A percentile compares a stretch with the other conserved stretches of the same genome.
Conservation (phyloP, 2,329 filamentous ascomycete genomes). For the Pseudopithomyces chartarum region DNA sequence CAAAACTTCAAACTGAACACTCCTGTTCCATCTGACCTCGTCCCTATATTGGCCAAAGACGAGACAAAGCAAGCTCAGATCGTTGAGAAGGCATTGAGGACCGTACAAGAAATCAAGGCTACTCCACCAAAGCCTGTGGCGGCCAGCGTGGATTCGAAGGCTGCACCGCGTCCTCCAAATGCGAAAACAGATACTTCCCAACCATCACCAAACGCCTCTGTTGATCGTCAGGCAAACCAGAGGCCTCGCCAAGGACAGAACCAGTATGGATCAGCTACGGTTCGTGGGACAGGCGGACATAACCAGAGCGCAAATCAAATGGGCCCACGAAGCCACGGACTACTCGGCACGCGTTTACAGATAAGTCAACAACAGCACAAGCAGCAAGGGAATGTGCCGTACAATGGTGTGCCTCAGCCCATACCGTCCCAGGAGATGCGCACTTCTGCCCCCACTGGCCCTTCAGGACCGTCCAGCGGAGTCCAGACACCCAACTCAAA, state of each 20-base stretch:
- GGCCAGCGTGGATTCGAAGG: constrained; percentile 40
- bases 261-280: constrained; percentile 51
- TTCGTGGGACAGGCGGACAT: constrained; percentile 46
- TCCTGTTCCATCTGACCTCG: constrained; percentile 86
- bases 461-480: constrained; percentile 58
- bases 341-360: constrained; percentile 57
- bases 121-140: constrained; percentile 50
- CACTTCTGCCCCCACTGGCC: constrained; percentile 75
- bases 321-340: constrained; percentile 48
- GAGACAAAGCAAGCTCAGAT: constrained; percentile 93
- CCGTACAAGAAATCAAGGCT: constrained; percentile 63
- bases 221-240: constrained; percentile 55
- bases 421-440: constrained; percentile 69
- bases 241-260: constrained; percentile 48
- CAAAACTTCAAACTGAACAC: constrained; percentile 92
- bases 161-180: constrained; percentile 38
- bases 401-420: constrained; percentile 58
- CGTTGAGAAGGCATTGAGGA: constrained; percentile 81
- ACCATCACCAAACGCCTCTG: constrained; percentile 31
- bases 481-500: constrained; percentile 60
- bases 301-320: constrained; percentile 49
- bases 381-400: constrained; percentile 43
- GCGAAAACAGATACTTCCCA: constrained; percentile 41
- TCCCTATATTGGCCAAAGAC: constrained; percentile 95
- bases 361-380: constrained; percentile 60